Percentiles rank a stretch among this genome's conserved stretches.
phyloP scores from a whole-genome alignment of 805 yeast species.

The Brettanomyces anomalus region DNA sequence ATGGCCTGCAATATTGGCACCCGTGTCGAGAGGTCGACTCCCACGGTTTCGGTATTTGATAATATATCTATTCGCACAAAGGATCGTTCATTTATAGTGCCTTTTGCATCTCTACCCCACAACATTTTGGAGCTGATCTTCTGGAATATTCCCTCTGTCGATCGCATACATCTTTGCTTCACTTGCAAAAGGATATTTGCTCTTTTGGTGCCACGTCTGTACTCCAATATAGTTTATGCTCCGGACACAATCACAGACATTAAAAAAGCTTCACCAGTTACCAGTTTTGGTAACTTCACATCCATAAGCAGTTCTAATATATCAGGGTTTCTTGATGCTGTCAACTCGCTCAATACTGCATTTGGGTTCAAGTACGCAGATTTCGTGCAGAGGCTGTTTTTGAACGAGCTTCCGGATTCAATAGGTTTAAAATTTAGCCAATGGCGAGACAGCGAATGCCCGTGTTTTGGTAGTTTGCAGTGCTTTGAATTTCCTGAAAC shows the following conservation, averaged over 20 bases:
- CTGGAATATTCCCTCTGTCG: slow-evolving; percentile 9
- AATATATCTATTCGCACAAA: too few species aligned
- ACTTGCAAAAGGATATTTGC: slow-evolving; percentile 15
- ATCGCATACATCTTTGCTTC: slow-evolving; percentile 12
- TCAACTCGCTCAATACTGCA: slow-evolving; percentile 8
- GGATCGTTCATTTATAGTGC: too few species aligned
- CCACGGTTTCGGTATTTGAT: too few species aligned
- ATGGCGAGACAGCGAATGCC: slow-evolving; percentile 19
- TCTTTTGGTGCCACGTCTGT: slow-evolving; percentile 15
- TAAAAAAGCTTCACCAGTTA: too few species aligned
- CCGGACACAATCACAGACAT: background rate
- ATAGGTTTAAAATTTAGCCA: slow-evolving; percentile 9
- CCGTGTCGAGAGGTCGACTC: too few species aligned
- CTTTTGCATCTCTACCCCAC: slow-evolving; percentile 12
- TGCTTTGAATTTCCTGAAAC: slow-evolving; percentile 13
- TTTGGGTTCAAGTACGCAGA: slow-evolving; percentile 17
- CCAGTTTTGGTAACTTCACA: slow-evolving; percentile 5
- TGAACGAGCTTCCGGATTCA: slow-evolving; percentile 13
- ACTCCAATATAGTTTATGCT: slow-evolving; percentile 11
- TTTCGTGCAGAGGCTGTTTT: slow-evolving; percentile 16
- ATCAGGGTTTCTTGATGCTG: slow-evolving; percentile 10
- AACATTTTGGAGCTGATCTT: slow-evolving; percentile 16
- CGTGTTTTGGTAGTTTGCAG: background rate
- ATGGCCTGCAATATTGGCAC: too few species aligned
- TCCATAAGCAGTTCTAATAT: slow-evolving; percentile 9